Percentiles rank a stretch among this genome's conserved stretches.
phyloP scores from a whole-genome alignment of 805 yeast genomes.

The Metschnikowia gelsemii region DNA sequence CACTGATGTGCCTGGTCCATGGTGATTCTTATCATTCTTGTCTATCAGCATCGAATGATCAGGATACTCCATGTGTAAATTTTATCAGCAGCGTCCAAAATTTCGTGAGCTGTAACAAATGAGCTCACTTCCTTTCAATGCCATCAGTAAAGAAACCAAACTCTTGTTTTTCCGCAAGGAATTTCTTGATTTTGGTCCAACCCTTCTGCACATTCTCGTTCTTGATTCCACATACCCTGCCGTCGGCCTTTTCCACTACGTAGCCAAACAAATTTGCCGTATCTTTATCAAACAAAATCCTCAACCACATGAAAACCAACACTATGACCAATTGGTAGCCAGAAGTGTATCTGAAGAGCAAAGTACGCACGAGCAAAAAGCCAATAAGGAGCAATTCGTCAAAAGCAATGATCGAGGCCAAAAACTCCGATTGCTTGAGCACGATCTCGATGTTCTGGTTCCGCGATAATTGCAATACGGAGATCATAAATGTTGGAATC shows the following conservation, averaged over 20 bases:
- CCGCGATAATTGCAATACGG: conserved; percentile 55
- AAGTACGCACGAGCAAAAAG: conserved; percentile 56
- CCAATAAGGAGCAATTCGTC: conserved; percentile 57
- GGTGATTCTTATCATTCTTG: no score
- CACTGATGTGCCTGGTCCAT: no score
- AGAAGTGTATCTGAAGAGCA: conserved; percentile 62
- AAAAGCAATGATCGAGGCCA: conserved; percentile 53
- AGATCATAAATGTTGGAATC: conserved; percentile 56
- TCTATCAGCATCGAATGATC: no score
- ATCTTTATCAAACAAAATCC: conserved; percentile 55
- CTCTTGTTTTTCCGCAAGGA: conserved; percentile 29
- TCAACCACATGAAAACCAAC: conserved; percentile 64
- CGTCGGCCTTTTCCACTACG: conserved; percentile 45
- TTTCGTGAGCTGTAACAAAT: not conserved
- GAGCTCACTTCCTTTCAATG: not conserved
- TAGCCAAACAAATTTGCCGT: conserved; percentile 45
- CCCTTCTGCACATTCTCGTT: conserved; percentile 42
- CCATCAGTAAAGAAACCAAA: conserved; percentile 11
- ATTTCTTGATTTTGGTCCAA: conserved; percentile 37
- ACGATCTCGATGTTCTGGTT: conserved; percentile 42
- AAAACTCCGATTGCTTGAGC: conserved; percentile 33
- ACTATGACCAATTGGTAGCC: conserved; percentile 66
- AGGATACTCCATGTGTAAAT: no score
- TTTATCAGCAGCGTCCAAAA: no score
- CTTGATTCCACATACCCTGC: conserved; percentile 39